Percentiles rank a stretch among this genome's conserved stretches.
These are phyloP conservation scores for Yarrowia osloensis DNA, from an alignment of 805 yeast species.

Conservation along the genomic window DNA sequence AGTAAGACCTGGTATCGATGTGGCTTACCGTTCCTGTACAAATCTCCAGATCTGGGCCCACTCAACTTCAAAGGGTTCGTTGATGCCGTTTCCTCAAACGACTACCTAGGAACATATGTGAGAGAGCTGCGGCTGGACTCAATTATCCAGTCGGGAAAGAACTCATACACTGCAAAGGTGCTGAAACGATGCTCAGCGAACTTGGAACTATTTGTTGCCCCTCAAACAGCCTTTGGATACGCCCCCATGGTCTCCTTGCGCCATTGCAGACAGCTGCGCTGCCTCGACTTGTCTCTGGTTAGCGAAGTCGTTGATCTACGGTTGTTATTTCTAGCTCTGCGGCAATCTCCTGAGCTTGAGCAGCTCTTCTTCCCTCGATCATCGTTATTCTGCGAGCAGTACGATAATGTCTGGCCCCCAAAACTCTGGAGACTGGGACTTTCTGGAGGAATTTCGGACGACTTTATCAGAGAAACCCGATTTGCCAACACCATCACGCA, in stretches of 20 bases:
- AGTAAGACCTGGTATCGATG: slow-evolving; percentile 61
- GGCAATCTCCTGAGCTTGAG: slow-evolving; percentile 60
- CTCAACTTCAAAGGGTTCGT: slow-evolving; percentile 73
- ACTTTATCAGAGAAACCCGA: slow-evolving; percentile 65
- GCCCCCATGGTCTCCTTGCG: slow-evolving; percentile 84
- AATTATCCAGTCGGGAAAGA: slow-evolving; percentile 88
- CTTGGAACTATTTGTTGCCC: slow-evolving; percentile 75
- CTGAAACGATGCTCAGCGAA: slow-evolving; percentile 71
- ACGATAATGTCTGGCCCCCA: slow-evolving; percentile 75
- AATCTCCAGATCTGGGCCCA: slow-evolving; percentile 61
- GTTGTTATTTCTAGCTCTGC: slow-evolving; percentile 75
- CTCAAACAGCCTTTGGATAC: slow-evolving; percentile 92
- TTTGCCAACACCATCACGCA: slow-evolving; percentile 73
- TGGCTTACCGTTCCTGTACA: slow-evolving; percentile 66
- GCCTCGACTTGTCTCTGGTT: slow-evolving; percentile 78
- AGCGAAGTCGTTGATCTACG: slow-evolving; percentile 86
- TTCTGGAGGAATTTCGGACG: slow-evolving; percentile 88
- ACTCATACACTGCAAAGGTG: slow-evolving; percentile 81
- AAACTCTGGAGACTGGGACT: slow-evolving; percentile 68
- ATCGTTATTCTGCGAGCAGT: slow-evolving; percentile 62
- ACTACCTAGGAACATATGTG: slow-evolving; percentile 59
- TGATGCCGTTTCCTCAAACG: slow-evolving; percentile 54
- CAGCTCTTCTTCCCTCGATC: slow-evolving; percentile 87
- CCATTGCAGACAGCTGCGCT: slow-evolving; percentile 62
- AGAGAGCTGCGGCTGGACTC: slow-evolving; percentile 68